A percentile compares a stretch with the other conserved stretches of the same genome.
Evolutionary conservation across 768 basidiomycete genomes (phyloP).

Genomic region (Lactarius tabidus): DNA sequence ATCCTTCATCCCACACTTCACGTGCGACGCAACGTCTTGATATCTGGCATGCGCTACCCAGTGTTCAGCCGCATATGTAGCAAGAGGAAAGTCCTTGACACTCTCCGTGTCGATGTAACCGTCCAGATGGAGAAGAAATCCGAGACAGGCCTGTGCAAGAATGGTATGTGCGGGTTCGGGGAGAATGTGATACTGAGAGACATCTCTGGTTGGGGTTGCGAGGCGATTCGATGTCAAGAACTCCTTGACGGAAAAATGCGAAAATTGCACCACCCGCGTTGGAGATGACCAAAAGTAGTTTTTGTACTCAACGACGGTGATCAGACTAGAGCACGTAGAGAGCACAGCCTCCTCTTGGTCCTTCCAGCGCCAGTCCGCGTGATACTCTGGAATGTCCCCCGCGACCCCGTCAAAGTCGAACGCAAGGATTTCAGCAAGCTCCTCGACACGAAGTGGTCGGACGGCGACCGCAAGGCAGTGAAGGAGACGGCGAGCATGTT

Average conservation of each 20-base stretch:
- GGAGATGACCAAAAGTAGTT: not conserved
- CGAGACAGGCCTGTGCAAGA: conserved; percentile 1
- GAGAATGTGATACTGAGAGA: not conserved
- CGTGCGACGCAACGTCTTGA: not conserved
- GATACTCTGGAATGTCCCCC: not conserved
- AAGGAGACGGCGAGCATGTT: not conserved
- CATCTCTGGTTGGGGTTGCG: not conserved
- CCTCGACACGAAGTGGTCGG: not conserved
- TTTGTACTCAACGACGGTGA: not conserved
- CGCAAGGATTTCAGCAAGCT: conserved; percentile 3
- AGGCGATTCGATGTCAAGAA: conserved; percentile 4
- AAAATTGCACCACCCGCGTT: not conserved
- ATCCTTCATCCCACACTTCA: not conserved
- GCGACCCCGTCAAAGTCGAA: not conserved
- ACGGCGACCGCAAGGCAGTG: conserved; percentile 1
- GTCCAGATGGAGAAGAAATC: not conserved
- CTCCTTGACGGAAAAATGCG: conserved; percentile 3
- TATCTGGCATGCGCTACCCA: no score
- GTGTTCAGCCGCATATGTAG: not conserved
- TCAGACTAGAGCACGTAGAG: not conserved
- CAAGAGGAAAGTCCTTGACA: not conserved
- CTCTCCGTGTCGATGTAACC: not conserved
- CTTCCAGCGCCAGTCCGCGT: not conserved
- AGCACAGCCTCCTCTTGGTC: not conserved
- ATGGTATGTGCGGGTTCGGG: not conserved